These are phyloP conservation scores for Lojkania enalia DNA, from an alignment of 2,329 filamentous ascomycete genomes.

Conservation along the genomic window DNA sequence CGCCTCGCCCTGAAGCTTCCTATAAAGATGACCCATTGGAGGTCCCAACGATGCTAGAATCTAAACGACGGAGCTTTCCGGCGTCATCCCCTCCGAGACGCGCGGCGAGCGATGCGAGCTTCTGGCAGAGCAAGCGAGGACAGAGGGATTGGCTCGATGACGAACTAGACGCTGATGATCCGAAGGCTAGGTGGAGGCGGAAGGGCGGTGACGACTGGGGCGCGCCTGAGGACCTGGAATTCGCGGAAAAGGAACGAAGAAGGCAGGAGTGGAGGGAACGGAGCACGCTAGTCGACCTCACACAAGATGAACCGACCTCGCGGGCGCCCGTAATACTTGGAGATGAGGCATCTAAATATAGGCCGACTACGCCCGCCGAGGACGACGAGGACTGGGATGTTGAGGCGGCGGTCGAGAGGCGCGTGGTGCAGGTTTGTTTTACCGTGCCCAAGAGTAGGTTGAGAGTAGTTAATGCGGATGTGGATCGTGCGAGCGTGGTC, in stretches of 20 bases:
- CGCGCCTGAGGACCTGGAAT: conserved; percentile 35
- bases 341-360: conserved; percentile 12
- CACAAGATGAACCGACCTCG: conserved; percentile 30
- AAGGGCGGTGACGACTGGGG: conserved; percentile 44
- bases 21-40: conserved; percentile 36
- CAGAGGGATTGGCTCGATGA: conserved; percentile 48
- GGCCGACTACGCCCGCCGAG: conserved; percentile 36
- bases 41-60: conserved; percentile 11
- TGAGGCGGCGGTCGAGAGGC: conserved; percentile 50
- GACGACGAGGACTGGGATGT: conserved; percentile 57
- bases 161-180: conserved; percentile 28
- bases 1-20: conserved; percentile 26
- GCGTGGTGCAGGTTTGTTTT: conserved; percentile 71
- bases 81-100: conserved; percentile 41
- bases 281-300: conserved; percentile 32
- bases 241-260: conserved; percentile 35
- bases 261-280: conserved; percentile 36
- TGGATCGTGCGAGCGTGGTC: conserved; percentile 33
- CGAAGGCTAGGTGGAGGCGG: conserved; percentile 28
- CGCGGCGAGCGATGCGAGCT: conserved; percentile 50
- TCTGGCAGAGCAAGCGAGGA: conserved; percentile 48
- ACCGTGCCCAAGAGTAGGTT: conserved; percentile 86
- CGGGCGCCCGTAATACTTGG: conserved; percentile 30
- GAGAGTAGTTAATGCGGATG: conserved; percentile 75
- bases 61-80: conserved; percentile 24